Percentiles rank a stretch among this genome's conserved stretches.
Conservation (phyloP, 495 filamentous ascomycete genomes). For the Hypoxylon rickii region DNA sequence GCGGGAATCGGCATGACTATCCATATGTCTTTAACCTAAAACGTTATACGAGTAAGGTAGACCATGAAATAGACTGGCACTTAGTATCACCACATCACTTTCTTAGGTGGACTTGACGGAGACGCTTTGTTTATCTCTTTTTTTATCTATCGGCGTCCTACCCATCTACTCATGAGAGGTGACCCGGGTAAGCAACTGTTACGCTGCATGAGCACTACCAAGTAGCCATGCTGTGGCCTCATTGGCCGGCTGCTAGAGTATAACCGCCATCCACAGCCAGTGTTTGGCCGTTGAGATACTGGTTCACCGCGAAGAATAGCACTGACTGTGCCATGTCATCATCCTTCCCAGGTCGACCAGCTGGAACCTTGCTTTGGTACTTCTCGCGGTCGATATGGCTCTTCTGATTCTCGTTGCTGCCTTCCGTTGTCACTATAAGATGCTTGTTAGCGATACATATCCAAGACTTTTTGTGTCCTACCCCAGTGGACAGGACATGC, state of each 20-base stretch:
- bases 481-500: too few species aligned
- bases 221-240: neutral
- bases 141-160: too few species aligned
- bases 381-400: constrained; percentile 64
- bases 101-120: too few species aligned
- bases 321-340: constrained; percentile 74
- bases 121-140: too few species aligned
- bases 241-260: constrained; percentile 32
- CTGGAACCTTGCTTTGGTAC: constrained; percentile 62
- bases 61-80: too few species aligned
- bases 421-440: constrained; percentile 55
- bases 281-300: constrained; percentile 74
- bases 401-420: constrained; percentile 63
- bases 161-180: too few species aligned
- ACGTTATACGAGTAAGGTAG: too few species aligned
- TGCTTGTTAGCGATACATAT: constrained; percentile 45
- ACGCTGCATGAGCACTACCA: too few species aligned
- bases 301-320: constrained; percentile 65
- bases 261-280: constrained; percentile 69
- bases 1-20: too few species aligned
- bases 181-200: too few species aligned
- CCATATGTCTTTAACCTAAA: too few species aligned
- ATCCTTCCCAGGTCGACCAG: constrained; percentile 66
- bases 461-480: constrained; percentile 24
- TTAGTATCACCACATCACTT: too few species aligned